Base-by-base conservation (phyloP, 176 grass and related monocot species). In the Aegilops speltoides region DNA sequence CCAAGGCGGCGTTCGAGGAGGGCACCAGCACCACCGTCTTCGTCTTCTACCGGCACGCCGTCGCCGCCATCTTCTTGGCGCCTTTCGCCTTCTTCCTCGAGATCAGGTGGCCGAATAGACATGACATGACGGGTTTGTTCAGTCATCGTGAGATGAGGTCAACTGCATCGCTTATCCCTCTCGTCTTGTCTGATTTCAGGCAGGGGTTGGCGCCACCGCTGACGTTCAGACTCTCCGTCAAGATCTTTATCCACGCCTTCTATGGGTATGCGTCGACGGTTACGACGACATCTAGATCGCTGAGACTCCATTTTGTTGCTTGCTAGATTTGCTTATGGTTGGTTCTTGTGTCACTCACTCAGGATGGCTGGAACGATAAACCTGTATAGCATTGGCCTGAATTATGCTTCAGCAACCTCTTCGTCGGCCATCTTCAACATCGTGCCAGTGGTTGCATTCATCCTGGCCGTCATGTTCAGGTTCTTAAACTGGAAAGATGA, bases 401-500 rank as follows among this genome's bases (percentile, higher is more conserved):
- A 94, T 19, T 90, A 88, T 10, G 90, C 91, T 19, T 91, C 91
- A 2, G 87, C 92, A 0, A 97, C 94, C 20, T 91, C 91, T 23
- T 89, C 92, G 0, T 94, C 91, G 25, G 94, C 94, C 4, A 90
- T 97, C 69, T 91, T 93, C 37, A 97, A 90, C 92, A 89, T 97
- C 68, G 88, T 97, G 19, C 92, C 94, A 9, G 94, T 97, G 32
- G 86, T 88, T 2, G 90, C 92, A 68, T 94, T 97, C 88, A 80
- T 97, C 69, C n/a, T 97, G 77, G 92, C 94, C n/a, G 67, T 97
- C 71, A 86, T 94, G 73, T 90, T 90, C 78, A 85, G 89, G 94
- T 90, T 31, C 31, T 31, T 31, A 73, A 83, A 9, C n/a, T 50
- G 3, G 23, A 4, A 22, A 17, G 26, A 2, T 72, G 28, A 1